A percentile compares a stretch with the other conserved stretches of the same genome.
phyloP scores from a whole-genome alignment of 257 asterid species.

The Fraxinus anomala region DNA sequence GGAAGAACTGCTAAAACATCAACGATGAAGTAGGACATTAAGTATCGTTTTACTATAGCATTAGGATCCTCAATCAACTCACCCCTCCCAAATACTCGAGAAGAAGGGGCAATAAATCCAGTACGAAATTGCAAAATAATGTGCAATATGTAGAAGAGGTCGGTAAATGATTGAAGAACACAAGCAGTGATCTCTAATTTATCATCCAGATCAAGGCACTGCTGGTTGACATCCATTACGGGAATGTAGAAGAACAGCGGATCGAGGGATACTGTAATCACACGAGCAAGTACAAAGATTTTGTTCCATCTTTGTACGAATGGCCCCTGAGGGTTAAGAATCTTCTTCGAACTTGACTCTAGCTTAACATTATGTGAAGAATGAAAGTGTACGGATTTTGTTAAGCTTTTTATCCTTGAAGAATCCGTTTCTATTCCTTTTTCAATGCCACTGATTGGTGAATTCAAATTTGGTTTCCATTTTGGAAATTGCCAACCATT shows the following conservation, averaged over 20 bases:
- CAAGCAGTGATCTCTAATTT: conserved; percentile 45
- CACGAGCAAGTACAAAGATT: conserved; percentile 48
- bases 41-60: conserved; percentile 57
- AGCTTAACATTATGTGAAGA: conserved; percentile 22
- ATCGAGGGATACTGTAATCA: conserved; percentile 53
- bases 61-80: conserved; percentile 50
- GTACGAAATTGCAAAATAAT: conserved; percentile 62
- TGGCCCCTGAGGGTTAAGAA: conserved; percentile 56
- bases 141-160: conserved; percentile 54
- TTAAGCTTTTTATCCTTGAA: conserved; percentile 36
- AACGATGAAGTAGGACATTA: conserved; percentile 48
- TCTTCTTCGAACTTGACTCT: conserved; percentile 22
- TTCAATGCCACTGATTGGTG: too few relatives aligned
- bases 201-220: conserved; percentile 52
- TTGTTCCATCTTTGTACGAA: conserved; percentile 63
- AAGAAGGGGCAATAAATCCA: conserved; percentile 55
- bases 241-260: conserved; percentile 75
- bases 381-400: conserved; percentile 18
- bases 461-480: background rate
- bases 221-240: conserved; percentile 29
- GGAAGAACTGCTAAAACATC: conserved; percentile 69
- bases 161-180: conserved; percentile 55
- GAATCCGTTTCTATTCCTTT: conserved; percentile 26
- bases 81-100: conserved; percentile 70
- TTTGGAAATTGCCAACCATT: conserved; percentile 16